A percentile compares a stretch with the other conserved stretches of the same genome.
Conservation (phyloP, 2,329 filamentous ascomycete species). For the Aspergillus tanneri region DNA sequence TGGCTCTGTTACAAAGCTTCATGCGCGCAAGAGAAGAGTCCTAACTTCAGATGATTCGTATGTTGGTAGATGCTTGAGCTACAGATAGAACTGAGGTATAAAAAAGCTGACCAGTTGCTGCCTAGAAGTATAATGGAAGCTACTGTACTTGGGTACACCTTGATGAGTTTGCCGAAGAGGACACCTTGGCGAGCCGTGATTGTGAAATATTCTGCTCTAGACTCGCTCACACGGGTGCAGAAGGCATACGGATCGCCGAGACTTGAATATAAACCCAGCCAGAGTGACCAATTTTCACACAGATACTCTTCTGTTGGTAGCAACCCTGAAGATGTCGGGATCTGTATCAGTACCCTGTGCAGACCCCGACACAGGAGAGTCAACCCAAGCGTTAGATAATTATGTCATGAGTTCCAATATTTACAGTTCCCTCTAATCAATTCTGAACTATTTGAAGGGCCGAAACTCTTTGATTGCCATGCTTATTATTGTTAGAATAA, state of each 20-base stretch:
- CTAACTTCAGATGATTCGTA: not conserved
- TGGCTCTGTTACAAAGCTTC: not conserved
- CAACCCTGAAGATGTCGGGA: not conserved
- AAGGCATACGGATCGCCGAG: not conserved
- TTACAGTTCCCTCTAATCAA: not conserved
- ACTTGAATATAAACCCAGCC: not conserved
- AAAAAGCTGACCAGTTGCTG: not conserved
- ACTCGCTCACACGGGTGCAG: not conserved
- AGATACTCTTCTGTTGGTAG: not conserved
- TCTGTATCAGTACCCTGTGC: not conserved
- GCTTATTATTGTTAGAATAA: too few species aligned
- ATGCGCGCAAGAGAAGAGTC: not conserved
- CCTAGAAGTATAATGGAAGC: not conserved
- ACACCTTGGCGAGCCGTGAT: not conserved
- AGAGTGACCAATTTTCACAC: not conserved
- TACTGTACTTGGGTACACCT: not conserved
- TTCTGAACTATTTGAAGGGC: not conserved
- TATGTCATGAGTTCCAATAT: not conserved
- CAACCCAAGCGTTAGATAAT: not conserved
- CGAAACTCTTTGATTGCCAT: not conserved
- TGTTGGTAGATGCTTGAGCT: not conserved
- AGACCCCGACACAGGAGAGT: not conserved
- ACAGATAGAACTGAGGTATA: not conserved
- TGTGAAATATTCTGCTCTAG: not conserved
- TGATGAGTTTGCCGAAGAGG: not conserved